A percentile compares a stretch with the other conserved stretches of the same genome.
phyloP scores from a whole-genome alignment of 2,329 filamentous ascomycete species.

The Stachybotrys echinatus region DNA sequence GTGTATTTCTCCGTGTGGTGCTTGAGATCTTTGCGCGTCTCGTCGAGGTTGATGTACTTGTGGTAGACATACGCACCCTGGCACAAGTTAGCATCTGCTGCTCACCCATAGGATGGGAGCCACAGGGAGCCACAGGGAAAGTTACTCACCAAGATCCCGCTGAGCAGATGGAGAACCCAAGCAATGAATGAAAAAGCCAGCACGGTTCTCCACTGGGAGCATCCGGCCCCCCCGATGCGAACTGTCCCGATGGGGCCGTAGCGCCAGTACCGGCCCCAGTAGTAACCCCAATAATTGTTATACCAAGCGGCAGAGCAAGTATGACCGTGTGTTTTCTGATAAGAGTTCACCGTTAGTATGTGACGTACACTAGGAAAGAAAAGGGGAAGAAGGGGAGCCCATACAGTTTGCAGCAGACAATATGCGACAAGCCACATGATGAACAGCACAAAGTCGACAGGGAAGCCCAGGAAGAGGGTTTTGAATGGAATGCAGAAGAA shows the following conservation, averaged over 20 bases:
- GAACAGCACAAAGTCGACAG: slow-evolving; percentile 13
- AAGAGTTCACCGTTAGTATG: too few species aligned
- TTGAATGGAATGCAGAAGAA: slow-evolving; percentile 9
- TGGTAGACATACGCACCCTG: background rate
- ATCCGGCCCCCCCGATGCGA: background rate
- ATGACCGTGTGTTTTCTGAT: background rate
- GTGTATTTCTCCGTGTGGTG: background rate
- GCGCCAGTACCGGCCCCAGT: background rate
- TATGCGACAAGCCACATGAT: slow-evolving; percentile 15
- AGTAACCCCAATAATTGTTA: background rate
- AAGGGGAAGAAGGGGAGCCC: background rate
- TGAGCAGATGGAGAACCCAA: background rate
- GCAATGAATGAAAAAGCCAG: slow-evolving; percentile 1
- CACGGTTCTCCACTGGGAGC: background rate
- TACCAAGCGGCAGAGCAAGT: background rate
- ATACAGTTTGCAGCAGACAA: slow-evolving; percentile 5
- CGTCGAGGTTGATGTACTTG: background rate
- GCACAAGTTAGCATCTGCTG: background rate
- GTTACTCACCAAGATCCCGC: background rate
- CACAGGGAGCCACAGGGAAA: too few species aligned
- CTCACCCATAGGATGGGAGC: too few species aligned
- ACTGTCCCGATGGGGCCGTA: background rate
- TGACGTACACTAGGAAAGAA: background rate
- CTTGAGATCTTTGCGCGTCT: background rate
- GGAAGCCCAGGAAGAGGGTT: slow-evolving; percentile 9